phyloP scores from a whole-genome alignment of 805 yeast genomes.

The Kuraishia piskuri region DNA sequence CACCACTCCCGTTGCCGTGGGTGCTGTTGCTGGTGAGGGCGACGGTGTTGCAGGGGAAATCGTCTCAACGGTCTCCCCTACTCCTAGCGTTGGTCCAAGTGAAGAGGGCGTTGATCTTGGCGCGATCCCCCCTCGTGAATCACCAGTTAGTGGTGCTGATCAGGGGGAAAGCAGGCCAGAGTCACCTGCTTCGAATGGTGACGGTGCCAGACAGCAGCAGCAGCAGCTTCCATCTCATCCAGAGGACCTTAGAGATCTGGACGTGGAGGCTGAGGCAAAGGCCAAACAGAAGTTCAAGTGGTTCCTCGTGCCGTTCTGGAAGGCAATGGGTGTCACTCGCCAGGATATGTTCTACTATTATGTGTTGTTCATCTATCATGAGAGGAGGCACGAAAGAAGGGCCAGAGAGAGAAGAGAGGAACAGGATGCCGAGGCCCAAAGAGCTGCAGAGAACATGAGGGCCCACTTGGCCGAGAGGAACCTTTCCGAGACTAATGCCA shows the following conservation, averaged over 20 bases:
- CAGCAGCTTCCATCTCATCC: conserved; percentile 35
- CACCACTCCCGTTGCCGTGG: background rate
- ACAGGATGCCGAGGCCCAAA: background rate
- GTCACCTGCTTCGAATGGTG: background rate
- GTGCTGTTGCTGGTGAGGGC: too few relatives aligned
- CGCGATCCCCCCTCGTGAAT: conserved; percentile 1
- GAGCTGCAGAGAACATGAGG: conserved; percentile 2
- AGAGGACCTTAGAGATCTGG: conserved; percentile 34
- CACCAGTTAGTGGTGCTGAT: background rate
- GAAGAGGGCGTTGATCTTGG: conserved; percentile 10
- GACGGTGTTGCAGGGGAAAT: too few relatives aligned
- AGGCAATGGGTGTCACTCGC: conserved; percentile 43
- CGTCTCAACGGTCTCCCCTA: background rate
- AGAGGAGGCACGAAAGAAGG: conserved; percentile 15
- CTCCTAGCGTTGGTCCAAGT: background rate
- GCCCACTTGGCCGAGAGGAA: background rate
- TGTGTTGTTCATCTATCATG: conserved; percentile 28
- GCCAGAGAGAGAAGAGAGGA: conserved; percentile 3
- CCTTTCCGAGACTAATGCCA: background rate
- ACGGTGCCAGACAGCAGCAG: conserved; percentile 17
- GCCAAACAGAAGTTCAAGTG: conserved; percentile 21
- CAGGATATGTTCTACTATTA: conserved; percentile 44
- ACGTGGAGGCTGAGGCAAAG: conserved; percentile 31
- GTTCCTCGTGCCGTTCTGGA: conserved; percentile 36
- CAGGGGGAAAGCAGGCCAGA: conserved; percentile 3